phyloP scores from a whole-genome alignment of 371 early-diverging fungal species.

The Rhizopus sp. region DNA sequence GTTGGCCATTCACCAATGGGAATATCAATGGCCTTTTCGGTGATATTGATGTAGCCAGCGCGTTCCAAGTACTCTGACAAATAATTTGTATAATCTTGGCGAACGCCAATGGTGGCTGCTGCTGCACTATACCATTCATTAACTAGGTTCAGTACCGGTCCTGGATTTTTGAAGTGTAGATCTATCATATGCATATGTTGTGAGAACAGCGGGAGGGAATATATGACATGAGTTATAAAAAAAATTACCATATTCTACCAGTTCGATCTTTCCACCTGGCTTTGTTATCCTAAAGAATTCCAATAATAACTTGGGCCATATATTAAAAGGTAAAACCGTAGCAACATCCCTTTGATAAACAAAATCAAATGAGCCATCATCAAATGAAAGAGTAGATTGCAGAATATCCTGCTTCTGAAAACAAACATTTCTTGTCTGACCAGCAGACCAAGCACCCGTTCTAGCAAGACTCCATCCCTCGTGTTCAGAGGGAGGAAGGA shows the following conservation, averaged over 20 bases:
- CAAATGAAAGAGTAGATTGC: constrained; percentile 25
- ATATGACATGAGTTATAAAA: neutral
- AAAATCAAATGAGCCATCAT: constrained; percentile 60
- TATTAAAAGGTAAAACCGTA: constrained; percentile 37
- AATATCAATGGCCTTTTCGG: constrained; percentile 28
- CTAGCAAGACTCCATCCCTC: constrained; percentile 16
- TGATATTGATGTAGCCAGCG: constrained; percentile 36
- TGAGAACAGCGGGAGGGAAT: neutral
- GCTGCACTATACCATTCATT: constrained; percentile 43
- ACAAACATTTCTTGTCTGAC: constrained; percentile 11
- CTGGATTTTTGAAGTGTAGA: constrained; percentile 35
- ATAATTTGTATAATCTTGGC: constrained; percentile 24
- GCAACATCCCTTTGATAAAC: constrained; percentile 61
- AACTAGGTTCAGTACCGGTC: constrained; percentile 35
- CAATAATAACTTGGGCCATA: constrained; percentile 41
- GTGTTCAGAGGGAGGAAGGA: constrained; percentile 28
- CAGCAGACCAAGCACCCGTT: constrained; percentile 6
- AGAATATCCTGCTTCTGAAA: constrained; percentile 37
- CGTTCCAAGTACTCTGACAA: constrained; percentile 21
- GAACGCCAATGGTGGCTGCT: constrained; percentile 28
- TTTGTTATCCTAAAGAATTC: constrained; percentile 50
- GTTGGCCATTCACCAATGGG: constrained; percentile 55
- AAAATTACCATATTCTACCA: constrained; percentile 45
- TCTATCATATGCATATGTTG: constrained; percentile 15
- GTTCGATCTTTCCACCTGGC: constrained; percentile 55